Evolutionary conservation across 75 land plant genomes (phyloP).

Genomic region (Selaginella tamariscina): DNA sequence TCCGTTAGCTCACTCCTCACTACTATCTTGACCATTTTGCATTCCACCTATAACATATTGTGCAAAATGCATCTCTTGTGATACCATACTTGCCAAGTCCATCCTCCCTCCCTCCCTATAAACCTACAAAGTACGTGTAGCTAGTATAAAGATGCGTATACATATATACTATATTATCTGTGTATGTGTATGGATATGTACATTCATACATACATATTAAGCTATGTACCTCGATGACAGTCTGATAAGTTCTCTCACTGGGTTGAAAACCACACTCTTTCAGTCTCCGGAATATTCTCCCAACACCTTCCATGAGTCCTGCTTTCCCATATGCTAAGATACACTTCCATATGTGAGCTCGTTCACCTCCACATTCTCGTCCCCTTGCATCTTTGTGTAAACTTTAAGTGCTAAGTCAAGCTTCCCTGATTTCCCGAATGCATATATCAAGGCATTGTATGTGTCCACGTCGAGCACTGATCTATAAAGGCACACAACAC

Average conservation of each 20-base stretch:
- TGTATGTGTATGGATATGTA: no score
- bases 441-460: slow-evolving; percentile 58
- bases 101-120: slow-evolving; percentile 45
- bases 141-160: no score
- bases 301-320: slow-evolving; percentile 64
- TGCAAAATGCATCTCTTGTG: slow-evolving; percentile 52
- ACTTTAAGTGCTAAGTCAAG: slow-evolving; percentile 49
- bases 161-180: no score
- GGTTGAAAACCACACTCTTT: slow-evolving; percentile 50
- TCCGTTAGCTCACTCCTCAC: no score
- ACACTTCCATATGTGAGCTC: slow-evolving; percentile 50
- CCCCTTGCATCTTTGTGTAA: slow-evolving; percentile 51
- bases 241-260: slow-evolving; percentile 41
- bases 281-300: slow-evolving; percentile 45
- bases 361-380: slow-evolving; percentile 49
- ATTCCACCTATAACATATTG: slow-evolving; percentile 13
- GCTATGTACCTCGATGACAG: slow-evolving; percentile 46
- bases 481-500: no score
- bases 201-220: no score
- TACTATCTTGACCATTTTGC: no score
- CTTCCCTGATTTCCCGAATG: slow-evolving; percentile 47
- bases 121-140: no score
- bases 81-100: slow-evolving; percentile 60
- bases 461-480: slow-evolving; percentile 33
- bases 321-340: slow-evolving; percentile 67